Percentiles rank a stretch among this genome's conserved stretches.
Conservation (phyloP, 176 grass and related monocot species). For the Phoenix roebelenii region DNA sequence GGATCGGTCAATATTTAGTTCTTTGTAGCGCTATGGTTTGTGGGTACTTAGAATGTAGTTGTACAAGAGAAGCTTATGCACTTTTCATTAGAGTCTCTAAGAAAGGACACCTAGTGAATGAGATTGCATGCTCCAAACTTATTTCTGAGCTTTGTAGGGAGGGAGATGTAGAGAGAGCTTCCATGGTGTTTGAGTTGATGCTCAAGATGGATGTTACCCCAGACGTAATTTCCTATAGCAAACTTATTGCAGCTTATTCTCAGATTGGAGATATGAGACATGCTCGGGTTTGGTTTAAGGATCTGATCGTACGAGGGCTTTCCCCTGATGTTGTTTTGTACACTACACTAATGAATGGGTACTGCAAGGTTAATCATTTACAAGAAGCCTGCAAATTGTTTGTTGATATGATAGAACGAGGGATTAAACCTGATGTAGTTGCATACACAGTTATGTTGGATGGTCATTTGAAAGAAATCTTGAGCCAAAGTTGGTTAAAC, state of each 20-base stretch:
- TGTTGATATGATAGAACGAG: slow-evolving; percentile 35
- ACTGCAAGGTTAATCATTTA: slow-evolving; percentile 36
- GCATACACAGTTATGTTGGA: slow-evolving; percentile 37
- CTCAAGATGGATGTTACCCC: slow-evolving; percentile 45
- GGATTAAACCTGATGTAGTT: slow-evolving; percentile 59
- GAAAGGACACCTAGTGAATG: slow-evolving; percentile 53
- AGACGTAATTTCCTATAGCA: slow-evolving; percentile 49
- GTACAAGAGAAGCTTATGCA: slow-evolving; percentile 41
- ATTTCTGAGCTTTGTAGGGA: slow-evolving; percentile 51
- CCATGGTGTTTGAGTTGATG: slow-evolving; percentile 47
- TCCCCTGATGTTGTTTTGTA: slow-evolving; percentile 47
- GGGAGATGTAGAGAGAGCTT: slow-evolving; percentile 42
- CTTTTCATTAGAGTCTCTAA: slow-evolving; percentile 50
- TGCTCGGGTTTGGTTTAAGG: slow-evolving; percentile 48
- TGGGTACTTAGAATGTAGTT: slow-evolving; percentile 61
- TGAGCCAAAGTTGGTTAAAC: slow-evolving; percentile 14
- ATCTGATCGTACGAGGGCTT: slow-evolving; percentile 41
- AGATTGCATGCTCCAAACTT: slow-evolving; percentile 31
- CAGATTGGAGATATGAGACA: slow-evolving; percentile 32
- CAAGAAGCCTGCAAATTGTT: slow-evolving; percentile 47
- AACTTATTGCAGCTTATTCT: slow-evolving; percentile 58
- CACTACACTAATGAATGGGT: slow-evolving; percentile 61
- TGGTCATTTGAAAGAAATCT: slow-evolving; percentile 24
- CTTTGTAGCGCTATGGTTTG: slow-evolving; percentile 75
- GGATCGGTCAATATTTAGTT: slow-evolving; percentile 2